phyloP scores from a whole-genome alignment of 148 eudicot species.

The Cornus kousa region DNA sequence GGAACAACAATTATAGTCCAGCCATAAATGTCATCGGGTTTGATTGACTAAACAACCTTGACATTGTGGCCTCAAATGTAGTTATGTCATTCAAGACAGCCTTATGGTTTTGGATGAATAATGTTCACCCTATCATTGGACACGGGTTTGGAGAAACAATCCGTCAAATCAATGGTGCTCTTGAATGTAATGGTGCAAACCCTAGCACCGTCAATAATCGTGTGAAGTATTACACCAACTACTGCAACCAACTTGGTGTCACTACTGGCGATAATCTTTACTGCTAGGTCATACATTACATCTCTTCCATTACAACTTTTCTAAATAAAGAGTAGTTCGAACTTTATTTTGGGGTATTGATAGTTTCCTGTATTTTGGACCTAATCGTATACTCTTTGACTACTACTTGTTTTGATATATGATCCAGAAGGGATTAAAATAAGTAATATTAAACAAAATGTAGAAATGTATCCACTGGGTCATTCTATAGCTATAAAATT shows the following conservation, averaged over 20 bases:
- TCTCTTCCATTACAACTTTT: too few relatives aligned
- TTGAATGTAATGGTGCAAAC: slow-evolving; percentile 47
- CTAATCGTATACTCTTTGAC: too few relatives aligned
- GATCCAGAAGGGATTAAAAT: too few relatives aligned
- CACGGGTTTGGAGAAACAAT: slow-evolving; percentile 68
- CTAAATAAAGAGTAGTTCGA: neutral
- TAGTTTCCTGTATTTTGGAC: too few relatives aligned
- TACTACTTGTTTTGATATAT: too few relatives aligned
- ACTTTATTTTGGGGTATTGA: too few relatives aligned
- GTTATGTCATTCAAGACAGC: slow-evolving; percentile 50
- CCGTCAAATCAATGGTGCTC: slow-evolving; percentile 47
- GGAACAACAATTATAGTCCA: slow-evolving; percentile 45
- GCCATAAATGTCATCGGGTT: slow-evolving; percentile 30
- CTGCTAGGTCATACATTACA: slow-evolving; percentile 26
- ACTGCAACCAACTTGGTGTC: slow-evolving; percentile 53
- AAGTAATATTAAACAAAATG: too few relatives aligned
- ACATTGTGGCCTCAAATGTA: slow-evolving; percentile 39
- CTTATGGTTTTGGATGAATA: slow-evolving; percentile 60
- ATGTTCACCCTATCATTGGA: slow-evolving; percentile 35
- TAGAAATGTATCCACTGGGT: too few relatives aligned
- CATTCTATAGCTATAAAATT: too few relatives aligned
- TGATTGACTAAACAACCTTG: slow-evolving; percentile 40
- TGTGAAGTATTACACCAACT: slow-evolving; percentile 34
- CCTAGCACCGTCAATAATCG: slow-evolving; percentile 25
- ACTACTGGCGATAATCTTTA: slow-evolving; percentile 44